Conservation (phyloP, 2,329 filamentous ascomycete genomes). For the Neoarthrinium moseri region DNA sequence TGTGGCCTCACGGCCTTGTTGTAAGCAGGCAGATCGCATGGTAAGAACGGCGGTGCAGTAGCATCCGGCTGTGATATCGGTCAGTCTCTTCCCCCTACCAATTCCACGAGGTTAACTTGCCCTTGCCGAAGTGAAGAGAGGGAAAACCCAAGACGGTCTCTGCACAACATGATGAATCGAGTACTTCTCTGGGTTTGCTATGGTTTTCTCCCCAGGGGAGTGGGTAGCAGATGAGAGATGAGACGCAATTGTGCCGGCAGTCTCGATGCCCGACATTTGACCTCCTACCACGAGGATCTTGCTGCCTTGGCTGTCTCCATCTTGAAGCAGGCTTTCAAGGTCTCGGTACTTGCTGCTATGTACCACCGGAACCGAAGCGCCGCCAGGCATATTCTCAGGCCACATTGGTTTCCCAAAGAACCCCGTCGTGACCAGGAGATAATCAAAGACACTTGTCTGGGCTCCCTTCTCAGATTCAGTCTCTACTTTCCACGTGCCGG, state of each 20-base stretch:
- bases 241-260: conserved; percentile 68
- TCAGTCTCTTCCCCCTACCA: conserved; percentile 27
- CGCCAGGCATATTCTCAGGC: conserved; percentile 40
- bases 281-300: conserved; percentile 76
- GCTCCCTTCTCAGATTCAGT: conserved; percentile 31
- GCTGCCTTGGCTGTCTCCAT: conserved; percentile 36
- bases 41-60: conserved; percentile 62
- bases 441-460: conserved; percentile 60
- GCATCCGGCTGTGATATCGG: conserved; percentile 35
- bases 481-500: conserved; percentile 40
- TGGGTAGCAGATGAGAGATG: conserved; percentile 65
- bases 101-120: conserved; percentile 28
- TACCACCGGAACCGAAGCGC: conserved; percentile 47
- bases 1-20: conserved; percentile 63
- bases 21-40: conserved; percentile 70
- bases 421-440: conserved; percentile 70
- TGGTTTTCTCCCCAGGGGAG: conserved; percentile 41
- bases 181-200: conserved; percentile 46
- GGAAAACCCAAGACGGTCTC: conserved; percentile 71
- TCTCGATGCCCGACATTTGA: conserved; percentile 81
- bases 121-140: conserved; percentile 53
- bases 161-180: conserved; percentile 68
- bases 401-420: conserved; percentile 68
- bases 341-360: conserved; percentile 69
- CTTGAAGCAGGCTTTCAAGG: conserved; percentile 45